Evolutionary conservation across 306 rosid species (phyloP).

Genomic region (Trichosanthes cucumerina): DNA sequence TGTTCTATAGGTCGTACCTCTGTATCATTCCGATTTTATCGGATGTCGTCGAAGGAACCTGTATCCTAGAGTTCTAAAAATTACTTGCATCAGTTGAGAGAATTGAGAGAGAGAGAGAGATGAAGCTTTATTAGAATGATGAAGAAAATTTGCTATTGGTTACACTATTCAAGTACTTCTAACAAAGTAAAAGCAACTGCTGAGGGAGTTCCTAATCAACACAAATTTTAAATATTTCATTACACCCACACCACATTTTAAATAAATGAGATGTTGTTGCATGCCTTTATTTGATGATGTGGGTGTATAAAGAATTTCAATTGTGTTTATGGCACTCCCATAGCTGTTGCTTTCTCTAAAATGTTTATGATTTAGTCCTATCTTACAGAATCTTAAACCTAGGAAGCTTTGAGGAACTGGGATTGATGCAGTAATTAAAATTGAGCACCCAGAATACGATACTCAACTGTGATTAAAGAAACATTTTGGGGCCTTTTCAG

Average conservation of each 20-base stretch:
- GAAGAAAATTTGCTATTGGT: not conserved
- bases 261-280: not conserved
- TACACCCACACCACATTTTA: slow-evolving; percentile 7
- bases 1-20: not conserved
- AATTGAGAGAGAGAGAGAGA: not conserved
- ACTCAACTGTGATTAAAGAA: not conserved
- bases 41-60: no score
- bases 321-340: slow-evolving; percentile 5
- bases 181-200: slow-evolving; percentile 1
- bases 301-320: slow-evolving; percentile 5
- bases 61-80: not conserved
- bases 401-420: not conserved
- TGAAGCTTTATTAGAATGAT: not conserved
- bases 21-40: no score
- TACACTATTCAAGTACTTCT: not conserved
- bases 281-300: not conserved
- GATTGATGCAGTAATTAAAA: not conserved
- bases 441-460: not conserved
- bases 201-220: slow-evolving; percentile 5
- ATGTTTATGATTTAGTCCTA: not conserved
- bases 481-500: not conserved
- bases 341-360: not conserved
- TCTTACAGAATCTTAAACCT: not conserved
- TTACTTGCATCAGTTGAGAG: not conserved
- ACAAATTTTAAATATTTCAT: not conserved